Percentiles rank a stretch among this genome's conserved stretches.
These are phyloP conservation scores for Claviceps fusiformis DNA, from an alignment of 2,329 filamentous ascomycete genomes.

Conservation along the genomic window DNA sequence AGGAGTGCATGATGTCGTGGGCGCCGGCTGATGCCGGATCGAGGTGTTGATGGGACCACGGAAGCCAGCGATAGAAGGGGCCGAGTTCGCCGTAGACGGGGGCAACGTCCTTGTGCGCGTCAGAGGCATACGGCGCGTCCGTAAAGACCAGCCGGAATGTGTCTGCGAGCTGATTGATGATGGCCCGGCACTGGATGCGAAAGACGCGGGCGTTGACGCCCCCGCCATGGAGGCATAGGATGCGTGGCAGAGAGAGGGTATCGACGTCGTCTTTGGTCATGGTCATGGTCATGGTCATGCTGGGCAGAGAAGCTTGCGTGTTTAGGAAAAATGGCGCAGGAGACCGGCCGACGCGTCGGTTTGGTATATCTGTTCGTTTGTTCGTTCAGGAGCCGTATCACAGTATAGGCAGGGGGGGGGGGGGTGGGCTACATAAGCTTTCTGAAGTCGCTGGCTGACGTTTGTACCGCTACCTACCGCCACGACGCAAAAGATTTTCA, in stretches of 20 bases:
- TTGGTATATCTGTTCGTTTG: no score
- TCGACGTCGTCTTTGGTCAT: conserved; percentile 1
- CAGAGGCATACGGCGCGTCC: conserved; percentile 52
- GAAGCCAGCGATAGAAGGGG: conserved; percentile 50
- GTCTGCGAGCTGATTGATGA: conserved; percentile 31
- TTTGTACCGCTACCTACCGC: no score
- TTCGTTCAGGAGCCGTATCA: no score
- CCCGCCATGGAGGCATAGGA: conserved; percentile 72
- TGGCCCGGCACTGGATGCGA: conserved; percentile 48
- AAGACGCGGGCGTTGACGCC: conserved; percentile 62
- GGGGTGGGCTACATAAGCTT: no score
- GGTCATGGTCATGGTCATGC: no score
- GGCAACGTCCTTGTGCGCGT: conserved; percentile 47
- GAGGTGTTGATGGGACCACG: conserved; percentile 36
- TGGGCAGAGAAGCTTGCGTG: no score
- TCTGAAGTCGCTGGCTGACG: no score
- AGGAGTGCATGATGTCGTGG: conserved; percentile 24
- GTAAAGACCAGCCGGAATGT: conserved; percentile 60
- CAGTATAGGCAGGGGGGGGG: no score
- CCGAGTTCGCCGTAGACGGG: conserved; percentile 51
- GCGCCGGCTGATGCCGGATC: conserved; percentile 35
- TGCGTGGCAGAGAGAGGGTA: conserved; percentile 37
- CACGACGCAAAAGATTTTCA: no score
- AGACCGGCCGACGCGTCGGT: no score
- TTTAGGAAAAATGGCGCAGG: no score